Base-by-base conservation (phyloP, 352 stramenopile species). In the Globisporangium spiculum region DNA sequence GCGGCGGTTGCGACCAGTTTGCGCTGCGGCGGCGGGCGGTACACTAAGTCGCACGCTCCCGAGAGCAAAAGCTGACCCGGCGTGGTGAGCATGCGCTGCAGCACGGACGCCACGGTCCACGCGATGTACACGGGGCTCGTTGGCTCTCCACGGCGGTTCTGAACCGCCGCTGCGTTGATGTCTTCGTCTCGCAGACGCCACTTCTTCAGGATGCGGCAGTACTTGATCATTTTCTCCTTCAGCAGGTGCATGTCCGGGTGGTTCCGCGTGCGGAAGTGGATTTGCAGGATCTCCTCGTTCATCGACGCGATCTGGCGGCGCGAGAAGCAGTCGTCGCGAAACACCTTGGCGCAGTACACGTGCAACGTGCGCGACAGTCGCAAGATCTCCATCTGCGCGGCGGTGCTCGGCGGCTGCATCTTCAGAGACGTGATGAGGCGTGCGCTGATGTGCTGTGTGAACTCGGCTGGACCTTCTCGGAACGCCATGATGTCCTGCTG, bases 261-360 rank as follows among this genome's bases (percentile, higher is more conserved):
- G 54, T 87, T 89, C 16, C 73, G 77, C 36, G 82, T 92, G 53
- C 84, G 84, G 60, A 90, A 90, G 62, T 90, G 80, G 67, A 90
- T 92, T 69, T 92, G 84, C 66, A 92, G 69, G 44, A 90, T 89
- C 56, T 92, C 84, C 66, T 92, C 84, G 70, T 92, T 92, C 81
- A 92, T 90, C 4, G 80, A 92, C 32, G 84, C 84, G 44, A 88
- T 87, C 69, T 92, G 84, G 59, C 84, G 75, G 41, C 80, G 71
- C 20, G 84, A 90, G 50, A 92, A 92, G 67, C 81, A 90, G 65
- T 90, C 81, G 70, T 92, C 82, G 18, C 76, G 75, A 41, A 84
- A 75, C 4, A 89, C 77, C 56, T 87, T 87, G 26, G 81, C 83
- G 62, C 84, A 92, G 62, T 86, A 88, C 26, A 92, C 81, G 67